These are phyloP conservation scores for Ehretia macrophylla DNA, from an alignment of 257 asterid genomes.

Conservation along the genomic window DNA sequence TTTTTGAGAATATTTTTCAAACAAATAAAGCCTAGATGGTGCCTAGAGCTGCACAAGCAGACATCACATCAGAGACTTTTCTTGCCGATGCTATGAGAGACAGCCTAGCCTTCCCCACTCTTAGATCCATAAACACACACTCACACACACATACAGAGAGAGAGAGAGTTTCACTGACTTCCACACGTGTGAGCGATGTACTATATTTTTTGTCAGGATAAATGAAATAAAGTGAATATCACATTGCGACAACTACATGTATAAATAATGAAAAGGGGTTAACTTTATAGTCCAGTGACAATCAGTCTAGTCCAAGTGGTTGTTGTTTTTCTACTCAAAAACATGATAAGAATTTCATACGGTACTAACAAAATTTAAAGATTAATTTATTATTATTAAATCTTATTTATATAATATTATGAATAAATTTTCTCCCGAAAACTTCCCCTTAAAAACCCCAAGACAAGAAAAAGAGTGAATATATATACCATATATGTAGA, in stretches of 20 bases:
- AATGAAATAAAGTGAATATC: too few relatives aligned
- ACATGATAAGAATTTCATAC: too few relatives aligned
- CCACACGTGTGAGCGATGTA: too few relatives aligned
- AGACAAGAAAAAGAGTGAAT: background rate
- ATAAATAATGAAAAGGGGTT: constrained; percentile 1
- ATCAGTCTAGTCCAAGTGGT: constrained; percentile 4
- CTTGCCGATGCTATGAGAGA: constrained; percentile 42
- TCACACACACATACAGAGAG: too few relatives aligned
- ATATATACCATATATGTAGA: background rate
- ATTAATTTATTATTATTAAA: too few relatives aligned
- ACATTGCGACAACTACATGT: background rate
- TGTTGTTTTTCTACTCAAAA: constrained; percentile 5
- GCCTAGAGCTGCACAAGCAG: constrained; percentile 16
- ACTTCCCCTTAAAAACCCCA: background rate
- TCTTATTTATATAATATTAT: too few relatives aligned
- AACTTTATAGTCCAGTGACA: constrained; percentile 1
- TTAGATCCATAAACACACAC: background rate
- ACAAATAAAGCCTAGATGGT: too few relatives aligned
- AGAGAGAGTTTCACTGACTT: background rate
- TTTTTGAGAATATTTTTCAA: too few relatives aligned
- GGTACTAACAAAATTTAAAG: too few relatives aligned
- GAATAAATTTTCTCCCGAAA: too few relatives aligned
- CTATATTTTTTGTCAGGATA: too few relatives aligned
- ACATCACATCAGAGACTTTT: constrained; percentile 32
- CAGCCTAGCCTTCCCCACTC: constrained; percentile 26